These are phyloP conservation scores for Suzukiozyma palmioleophila DNA, from an alignment of 1,139 yeast genomes.

Conservation along the genomic window DNA sequence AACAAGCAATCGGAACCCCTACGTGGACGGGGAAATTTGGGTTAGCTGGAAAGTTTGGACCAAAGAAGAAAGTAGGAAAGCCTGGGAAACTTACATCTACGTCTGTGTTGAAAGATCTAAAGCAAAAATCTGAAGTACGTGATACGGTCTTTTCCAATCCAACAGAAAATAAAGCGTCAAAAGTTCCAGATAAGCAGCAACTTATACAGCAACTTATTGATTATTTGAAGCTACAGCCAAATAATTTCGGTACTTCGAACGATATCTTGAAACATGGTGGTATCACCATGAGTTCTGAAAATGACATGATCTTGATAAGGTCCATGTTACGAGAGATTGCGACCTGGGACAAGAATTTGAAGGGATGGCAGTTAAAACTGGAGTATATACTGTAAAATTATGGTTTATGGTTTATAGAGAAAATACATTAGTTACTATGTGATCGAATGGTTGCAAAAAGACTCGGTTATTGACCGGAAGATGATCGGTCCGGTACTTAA, in stretches of 20 bases:
- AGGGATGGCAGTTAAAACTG: slow-evolving; percentile 63
- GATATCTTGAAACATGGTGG: slow-evolving; percentile 51
- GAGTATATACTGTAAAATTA: slow-evolving; percentile 34
- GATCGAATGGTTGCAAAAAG: background rate
- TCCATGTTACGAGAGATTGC: slow-evolving; percentile 69
- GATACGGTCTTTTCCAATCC: slow-evolving; percentile 9
- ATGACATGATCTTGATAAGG: slow-evolving; percentile 60
- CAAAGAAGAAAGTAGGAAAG: slow-evolving; percentile 12
- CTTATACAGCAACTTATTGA: slow-evolving; percentile 31
- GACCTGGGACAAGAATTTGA: slow-evolving; percentile 52
- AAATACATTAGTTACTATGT: background rate
- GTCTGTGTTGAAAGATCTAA: slow-evolving; percentile 31
- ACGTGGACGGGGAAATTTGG: slow-evolving; percentile 98
- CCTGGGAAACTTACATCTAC: slow-evolving; percentile 18
- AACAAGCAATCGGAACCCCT: slow-evolving; percentile 73
- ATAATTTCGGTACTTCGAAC: slow-evolving; percentile 49
- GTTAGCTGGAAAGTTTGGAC: slow-evolving; percentile 57
- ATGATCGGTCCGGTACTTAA: no score
- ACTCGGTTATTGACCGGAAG: no score
- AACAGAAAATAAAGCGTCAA: slow-evolving; percentile 10
- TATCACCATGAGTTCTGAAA: slow-evolving; percentile 44
- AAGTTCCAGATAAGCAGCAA: slow-evolving; percentile 23
- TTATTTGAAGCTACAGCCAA: slow-evolving; percentile 30
- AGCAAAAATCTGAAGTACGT: slow-evolving; percentile 16
- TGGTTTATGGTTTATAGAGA: background rate